These are phyloP conservation scores for Psilocybe subaeruginosa DNA, from an alignment of 768 basidiomycete genomes.

Conservation along the genomic window DNA sequence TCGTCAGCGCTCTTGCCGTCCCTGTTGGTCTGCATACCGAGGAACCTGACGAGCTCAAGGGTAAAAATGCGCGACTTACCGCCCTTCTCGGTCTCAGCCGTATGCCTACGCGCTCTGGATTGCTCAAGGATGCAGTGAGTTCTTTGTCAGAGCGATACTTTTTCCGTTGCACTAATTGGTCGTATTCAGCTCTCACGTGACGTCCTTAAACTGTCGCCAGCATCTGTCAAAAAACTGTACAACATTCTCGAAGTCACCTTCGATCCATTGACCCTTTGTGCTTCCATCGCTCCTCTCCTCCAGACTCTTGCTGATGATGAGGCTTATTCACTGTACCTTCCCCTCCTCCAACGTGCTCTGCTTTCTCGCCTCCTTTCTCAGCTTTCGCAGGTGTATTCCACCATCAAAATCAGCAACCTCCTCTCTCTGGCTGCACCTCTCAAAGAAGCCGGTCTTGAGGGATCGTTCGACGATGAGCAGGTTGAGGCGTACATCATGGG, in stretches of 20 bases:
- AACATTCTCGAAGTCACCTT: slow-evolving; percentile 90
- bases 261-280: slow-evolving; percentile 87
- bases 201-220: slow-evolving; percentile 79
- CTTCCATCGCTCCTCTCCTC: slow-evolving; percentile 79
- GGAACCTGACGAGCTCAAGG: slow-evolving; percentile 50
- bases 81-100: slow-evolving; percentile 82
- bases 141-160: not conserved
- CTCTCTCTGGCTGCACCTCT: slow-evolving; percentile 81
- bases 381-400: slow-evolving; percentile 90
- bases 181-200: slow-evolving; percentile 70
- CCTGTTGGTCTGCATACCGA: slow-evolving; percentile 70
- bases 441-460: slow-evolving; percentile 52
- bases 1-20: slow-evolving; percentile 91
- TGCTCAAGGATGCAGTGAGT: slow-evolving; percentile 87
- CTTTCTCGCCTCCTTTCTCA: slow-evolving; percentile 90
- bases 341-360: slow-evolving; percentile 89
- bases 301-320: slow-evolving; percentile 54
- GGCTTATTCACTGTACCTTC: slow-evolving; percentile 79
- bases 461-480: slow-evolving; percentile 71
- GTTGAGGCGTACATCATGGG: slow-evolving; percentile 94
- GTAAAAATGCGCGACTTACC: slow-evolving; percentile 78
- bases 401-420: slow-evolving; percentile 79
- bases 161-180: slow-evolving; percentile 7
- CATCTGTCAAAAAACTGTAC: slow-evolving; percentile 77
- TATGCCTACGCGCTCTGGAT: slow-evolving; percentile 84